These are phyloP conservation scores for Apiotrichum brassicae DNA, from an alignment of 1,284 basidiomycete species.

Conservation along the genomic window DNA sequence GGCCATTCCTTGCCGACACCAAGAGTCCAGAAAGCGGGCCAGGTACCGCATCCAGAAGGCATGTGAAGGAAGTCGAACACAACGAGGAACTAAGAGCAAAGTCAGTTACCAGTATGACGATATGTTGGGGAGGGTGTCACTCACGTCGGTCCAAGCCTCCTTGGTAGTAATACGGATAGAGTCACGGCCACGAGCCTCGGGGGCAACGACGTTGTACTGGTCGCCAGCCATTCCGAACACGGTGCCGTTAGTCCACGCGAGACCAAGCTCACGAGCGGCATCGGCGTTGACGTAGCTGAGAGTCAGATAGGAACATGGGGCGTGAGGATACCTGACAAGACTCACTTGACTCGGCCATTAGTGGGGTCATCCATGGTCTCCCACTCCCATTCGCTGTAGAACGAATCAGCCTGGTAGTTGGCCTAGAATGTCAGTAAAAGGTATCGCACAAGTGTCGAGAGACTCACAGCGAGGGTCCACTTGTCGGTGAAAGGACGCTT, in stretches of 20 bases:
- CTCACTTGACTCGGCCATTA: slow-evolving; percentile 8
- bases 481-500: not conserved
- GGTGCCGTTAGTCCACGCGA: slow-evolving; percentile 5
- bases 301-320: not conserved
- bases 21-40: slow-evolving; percentile 64
- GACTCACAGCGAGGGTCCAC: not conserved
- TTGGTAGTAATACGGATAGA: slow-evolving; percentile 40
- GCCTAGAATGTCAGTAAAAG: not conserved
- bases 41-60: slow-evolving; percentile 48
- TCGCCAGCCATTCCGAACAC: slow-evolving; percentile 34
- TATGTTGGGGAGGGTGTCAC: no score
- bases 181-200: slow-evolving; percentile 33
- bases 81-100: no score
- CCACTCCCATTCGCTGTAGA: slow-evolving; percentile 3
- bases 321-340: not conserved
- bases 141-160: slow-evolving; percentile 37
- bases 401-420: slow-evolving; percentile 4
- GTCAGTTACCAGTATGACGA: no score
- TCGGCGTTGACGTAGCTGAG: slow-evolving; percentile 4
- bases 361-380: slow-evolving; percentile 10
- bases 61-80: slow-evolving; percentile 45
- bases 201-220: slow-evolving; percentile 16
- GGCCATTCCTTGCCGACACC: slow-evolving; percentile 60
- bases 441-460: no score
- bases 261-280: not conserved